Conservation (phyloP, 148 eudicot species). For the Limonium bicolor region DNA sequence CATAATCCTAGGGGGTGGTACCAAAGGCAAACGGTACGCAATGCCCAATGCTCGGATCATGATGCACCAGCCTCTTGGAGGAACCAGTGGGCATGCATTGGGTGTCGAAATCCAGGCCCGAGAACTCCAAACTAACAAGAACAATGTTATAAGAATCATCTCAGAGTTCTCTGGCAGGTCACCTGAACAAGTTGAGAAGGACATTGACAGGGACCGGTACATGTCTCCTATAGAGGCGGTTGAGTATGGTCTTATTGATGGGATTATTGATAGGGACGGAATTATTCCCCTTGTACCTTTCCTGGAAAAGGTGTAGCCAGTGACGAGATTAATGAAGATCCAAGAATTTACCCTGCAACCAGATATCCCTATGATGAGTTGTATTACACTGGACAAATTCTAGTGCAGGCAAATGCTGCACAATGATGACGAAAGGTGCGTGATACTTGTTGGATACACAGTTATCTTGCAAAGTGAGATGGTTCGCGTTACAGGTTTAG, state of each 20-base stretch:
- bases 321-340: too few species aligned
- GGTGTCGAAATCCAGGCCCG: slow-evolving; percentile 74
- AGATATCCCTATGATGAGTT: too few species aligned
- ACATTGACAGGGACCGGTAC: slow-evolving; percentile 74
- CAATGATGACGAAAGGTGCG: too few species aligned
- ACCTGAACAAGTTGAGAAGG: slow-evolving; percentile 59
- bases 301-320: slow-evolving; percentile 50
- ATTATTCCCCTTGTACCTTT: slow-evolving; percentile 72
- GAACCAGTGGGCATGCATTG: slow-evolving; percentile 61
- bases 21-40: slow-evolving; percentile 80
- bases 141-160: slow-evolving; percentile 35
- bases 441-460: too few species aligned
- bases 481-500: too few species aligned
- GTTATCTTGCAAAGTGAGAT: too few species aligned
- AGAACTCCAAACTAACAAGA: slow-evolving; percentile 61
- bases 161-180: slow-evolving; percentile 56
- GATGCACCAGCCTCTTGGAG: slow-evolving; percentile 88
- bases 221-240: slow-evolving; percentile 94
- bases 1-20: slow-evolving; percentile 66
- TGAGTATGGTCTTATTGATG: slow-evolving; percentile 84
- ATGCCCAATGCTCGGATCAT: slow-evolving; percentile 86
- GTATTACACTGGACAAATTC: too few species aligned
- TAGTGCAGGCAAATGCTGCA: too few species aligned
- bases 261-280: slow-evolving; percentile 63
- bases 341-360: too few species aligned